Evolutionary conservation across 2,329 filamentous ascomycete genomes (phyloP).

Genomic region (Colletotrichum sp.): DNA sequence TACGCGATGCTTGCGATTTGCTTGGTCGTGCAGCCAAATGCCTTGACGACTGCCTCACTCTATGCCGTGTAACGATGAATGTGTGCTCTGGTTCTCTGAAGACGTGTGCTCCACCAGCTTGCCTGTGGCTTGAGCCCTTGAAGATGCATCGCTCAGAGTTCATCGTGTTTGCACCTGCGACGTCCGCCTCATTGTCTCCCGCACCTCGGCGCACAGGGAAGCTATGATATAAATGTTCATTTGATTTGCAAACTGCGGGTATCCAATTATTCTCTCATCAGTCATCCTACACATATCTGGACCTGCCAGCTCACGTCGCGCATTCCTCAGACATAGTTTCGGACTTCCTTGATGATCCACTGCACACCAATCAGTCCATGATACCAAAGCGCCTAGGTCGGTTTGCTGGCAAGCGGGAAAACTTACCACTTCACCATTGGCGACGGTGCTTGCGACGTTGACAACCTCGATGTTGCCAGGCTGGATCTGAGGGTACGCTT

Average conservation of each 20-base stretch:
- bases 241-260: not conserved
- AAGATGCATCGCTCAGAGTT: not conserved
- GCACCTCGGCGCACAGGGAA: not conserved
- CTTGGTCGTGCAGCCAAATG: not conserved
- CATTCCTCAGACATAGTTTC: slow-evolving; percentile 43
- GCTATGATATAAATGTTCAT: not conserved
- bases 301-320: not conserved
- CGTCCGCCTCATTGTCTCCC: not conserved
- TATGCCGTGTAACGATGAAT: not conserved
- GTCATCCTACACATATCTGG: not conserved
- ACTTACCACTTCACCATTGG: slow-evolving; percentile 82
- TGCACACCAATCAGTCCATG: slow-evolving; percentile 27
- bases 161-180: not conserved
- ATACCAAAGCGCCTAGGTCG: not conserved
- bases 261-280: not conserved
- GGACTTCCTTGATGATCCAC: slow-evolving; percentile 70
- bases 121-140: not conserved
- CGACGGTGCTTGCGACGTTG: slow-evolving; percentile 74
- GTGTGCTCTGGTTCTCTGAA: not conserved
- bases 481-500: slow-evolving; percentile 62
- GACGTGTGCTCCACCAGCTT: not conserved
- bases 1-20: not conserved
- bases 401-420: not conserved
- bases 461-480: slow-evolving; percentile 82
- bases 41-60: not conserved